Percentiles rank a stretch among this genome's conserved stretches.
These are phyloP conservation scores for Pseudogymnoascus sp. DNA, from an alignment of 2,329 filamentous ascomycete genomes.

Conservation along the genomic window DNA sequence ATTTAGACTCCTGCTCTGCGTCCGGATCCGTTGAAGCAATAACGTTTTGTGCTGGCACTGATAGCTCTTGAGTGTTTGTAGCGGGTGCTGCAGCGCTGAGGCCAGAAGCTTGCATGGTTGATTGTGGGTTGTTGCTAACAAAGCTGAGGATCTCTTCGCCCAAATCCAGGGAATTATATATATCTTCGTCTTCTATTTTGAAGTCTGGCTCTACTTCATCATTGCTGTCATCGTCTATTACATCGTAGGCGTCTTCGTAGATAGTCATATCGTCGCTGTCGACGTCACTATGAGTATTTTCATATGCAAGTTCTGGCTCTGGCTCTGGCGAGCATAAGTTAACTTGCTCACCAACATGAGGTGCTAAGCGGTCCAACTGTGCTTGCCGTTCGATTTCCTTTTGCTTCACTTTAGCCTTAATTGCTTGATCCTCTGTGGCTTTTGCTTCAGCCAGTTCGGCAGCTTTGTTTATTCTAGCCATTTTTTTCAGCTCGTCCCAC, in stretches of 20 bases:
- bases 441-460: background rate
- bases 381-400: background rate
- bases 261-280: no score
- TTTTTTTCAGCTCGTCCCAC: background rate
- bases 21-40: background rate
- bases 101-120: no score
- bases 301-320: background rate
- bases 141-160: background rate
- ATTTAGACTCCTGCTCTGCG: background rate
- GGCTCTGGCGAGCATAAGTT: background rate
- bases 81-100: background rate
- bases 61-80: background rate
- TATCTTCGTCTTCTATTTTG: background rate
- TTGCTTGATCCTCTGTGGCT: background rate
- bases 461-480: background rate
- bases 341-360: background rate
- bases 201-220: conserved; percentile 7
- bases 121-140: no score
- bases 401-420: background rate
- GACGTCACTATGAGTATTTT: no score
- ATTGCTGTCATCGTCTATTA: background rate
- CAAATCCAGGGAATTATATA: background rate
- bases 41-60: background rate
- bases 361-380: conserved; percentile 2
- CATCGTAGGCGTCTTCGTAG: no score